Base-by-base conservation (phyloP, 164 flowering plant genomes). In the Cinnamomum micranthum region DNA sequence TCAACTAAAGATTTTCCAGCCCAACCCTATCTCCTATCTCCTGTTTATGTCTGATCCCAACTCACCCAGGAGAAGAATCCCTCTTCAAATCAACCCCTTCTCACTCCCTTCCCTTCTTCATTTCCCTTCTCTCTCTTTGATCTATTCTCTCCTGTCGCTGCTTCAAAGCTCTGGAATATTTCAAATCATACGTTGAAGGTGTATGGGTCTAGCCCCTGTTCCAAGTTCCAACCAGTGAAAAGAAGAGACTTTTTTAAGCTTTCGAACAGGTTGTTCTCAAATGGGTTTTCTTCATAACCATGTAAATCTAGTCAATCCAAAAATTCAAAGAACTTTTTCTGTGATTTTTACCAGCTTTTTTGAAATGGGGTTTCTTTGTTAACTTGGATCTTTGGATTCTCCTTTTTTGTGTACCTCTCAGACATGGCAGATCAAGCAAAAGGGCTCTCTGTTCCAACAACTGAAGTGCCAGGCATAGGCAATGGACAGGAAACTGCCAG, bases 401-500 rank as follows among this genome's bases (percentile, higher is more conserved):
- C 55, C 35, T 3, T 69, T 41, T 69, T 51, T 47, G 24, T 68
- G 41, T 31, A 50, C 47, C 15, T 27, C 6, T 6, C 15, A 69
- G 55, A 41, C 17, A 73, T 73, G 75, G 75, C 69, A 50, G 75
- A 73, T 47, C 70, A 73, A 35, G 70, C 50, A 51, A 73, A 65
- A 65, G 70, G n/a, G 7, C 6, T 6, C 24, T 55, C 60, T 55
- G n/a, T 55, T 14, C 19, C n/a, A 55, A 55, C 17, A 20, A 20
- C n/a, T 55, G 60, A 55, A 14, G 60, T 20, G 17, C 28, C 65
- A 24, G 47, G 25, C 58, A 73, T 35, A 3, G 73, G 69, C 68
- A 22, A 65, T 60, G 3, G 47, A 17, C 69, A 77, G 6, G 78
- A 67, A 28, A 80, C 74, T 55, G 81, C 72, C 47, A 89, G 89